These are phyloP conservation scores for Lentinus tigrinus DNA, from an alignment of 768 basidiomycete species.

Conservation along the genomic window DNA sequence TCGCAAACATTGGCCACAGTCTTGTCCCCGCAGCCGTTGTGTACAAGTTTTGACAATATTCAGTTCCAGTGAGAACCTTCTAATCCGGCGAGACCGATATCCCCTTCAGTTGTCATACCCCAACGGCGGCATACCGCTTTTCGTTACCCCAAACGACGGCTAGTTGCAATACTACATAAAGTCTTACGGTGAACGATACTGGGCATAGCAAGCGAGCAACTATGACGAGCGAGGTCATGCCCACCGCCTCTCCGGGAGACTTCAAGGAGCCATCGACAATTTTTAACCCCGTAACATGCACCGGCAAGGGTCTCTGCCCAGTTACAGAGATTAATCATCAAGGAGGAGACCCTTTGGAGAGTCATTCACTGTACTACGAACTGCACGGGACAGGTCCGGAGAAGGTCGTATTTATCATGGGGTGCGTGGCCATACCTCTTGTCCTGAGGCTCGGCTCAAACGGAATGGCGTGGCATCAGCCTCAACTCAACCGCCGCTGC, in stretches of 20 bases:
- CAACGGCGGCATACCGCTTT: too few species aligned
- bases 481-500: slow-evolving; percentile 62
- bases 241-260: neutral
- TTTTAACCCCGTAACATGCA: slow-evolving; percentile 61
- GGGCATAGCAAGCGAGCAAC: neutral
- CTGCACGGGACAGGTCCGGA: slow-evolving; percentile 66
- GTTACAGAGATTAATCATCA: slow-evolving; percentile 53
- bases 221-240: slow-evolving; percentile 12
- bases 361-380: slow-evolving; percentile 78
- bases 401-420: slow-evolving; percentile 79
- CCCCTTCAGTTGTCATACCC: too few species aligned
- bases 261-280: slow-evolving; percentile 35
- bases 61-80: too few species aligned
- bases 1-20: too few species aligned
- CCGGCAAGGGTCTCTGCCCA: slow-evolving; percentile 74
- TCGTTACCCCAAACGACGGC: too few species aligned
- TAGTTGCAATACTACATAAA: too few species aligned
- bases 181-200: too few species aligned
- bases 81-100: too few species aligned
- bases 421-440: slow-evolving; percentile 32
- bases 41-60: too few species aligned
- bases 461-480: slow-evolving; percentile 28
- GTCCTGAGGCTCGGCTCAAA: neutral
- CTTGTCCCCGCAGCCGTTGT: too few species aligned
- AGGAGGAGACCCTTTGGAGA: slow-evolving; percentile 48